Conservation (phyloP, 1,284 basidiomycete species). For the Cystobasidium slooffiae region DNA sequence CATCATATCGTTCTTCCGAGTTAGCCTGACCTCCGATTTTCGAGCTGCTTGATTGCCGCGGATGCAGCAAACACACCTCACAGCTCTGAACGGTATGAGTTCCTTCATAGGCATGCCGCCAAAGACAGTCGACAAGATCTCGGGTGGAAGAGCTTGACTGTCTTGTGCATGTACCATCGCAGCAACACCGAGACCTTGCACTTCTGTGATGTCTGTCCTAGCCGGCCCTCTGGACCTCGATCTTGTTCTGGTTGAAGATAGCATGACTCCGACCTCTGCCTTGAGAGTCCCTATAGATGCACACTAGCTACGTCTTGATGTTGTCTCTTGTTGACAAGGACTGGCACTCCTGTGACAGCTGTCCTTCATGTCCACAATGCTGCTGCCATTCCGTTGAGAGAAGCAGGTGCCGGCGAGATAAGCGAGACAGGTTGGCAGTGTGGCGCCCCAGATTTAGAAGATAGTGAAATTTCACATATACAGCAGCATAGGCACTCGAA, state of each 20-base stretch:
- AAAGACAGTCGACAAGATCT: conserved; percentile 30
- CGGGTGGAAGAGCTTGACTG: conserved; percentile 22
- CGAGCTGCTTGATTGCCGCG: not conserved
- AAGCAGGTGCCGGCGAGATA: not conserved
- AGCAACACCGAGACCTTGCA: not conserved
- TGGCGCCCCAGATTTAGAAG: not conserved
- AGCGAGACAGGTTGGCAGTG: not conserved
- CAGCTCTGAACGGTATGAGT: conserved; percentile 19
- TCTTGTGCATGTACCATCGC: not conserved
- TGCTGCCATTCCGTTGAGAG: not conserved
- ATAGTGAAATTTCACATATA: no score
- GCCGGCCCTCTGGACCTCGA: conserved; percentile 11
- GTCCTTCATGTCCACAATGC: conserved; percentile 7
- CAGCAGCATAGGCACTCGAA: no score
- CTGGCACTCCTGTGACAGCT: conserved; percentile 1
- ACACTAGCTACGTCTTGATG: not conserved
- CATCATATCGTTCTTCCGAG: not conserved
- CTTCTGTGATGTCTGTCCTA: not conserved
- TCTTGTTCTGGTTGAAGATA: conserved; percentile 3
- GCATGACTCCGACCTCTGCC: not conserved
- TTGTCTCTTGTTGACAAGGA: not conserved
- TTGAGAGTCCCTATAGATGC: not conserved
- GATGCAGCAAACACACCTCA: conserved; percentile 8
- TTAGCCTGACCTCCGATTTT: not conserved
- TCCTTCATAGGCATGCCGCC: conserved; percentile 22